These are phyloP conservation scores for Camellia sinensis DNA, from an alignment of 148 eudicot species.

Conservation along the genomic window DNA sequence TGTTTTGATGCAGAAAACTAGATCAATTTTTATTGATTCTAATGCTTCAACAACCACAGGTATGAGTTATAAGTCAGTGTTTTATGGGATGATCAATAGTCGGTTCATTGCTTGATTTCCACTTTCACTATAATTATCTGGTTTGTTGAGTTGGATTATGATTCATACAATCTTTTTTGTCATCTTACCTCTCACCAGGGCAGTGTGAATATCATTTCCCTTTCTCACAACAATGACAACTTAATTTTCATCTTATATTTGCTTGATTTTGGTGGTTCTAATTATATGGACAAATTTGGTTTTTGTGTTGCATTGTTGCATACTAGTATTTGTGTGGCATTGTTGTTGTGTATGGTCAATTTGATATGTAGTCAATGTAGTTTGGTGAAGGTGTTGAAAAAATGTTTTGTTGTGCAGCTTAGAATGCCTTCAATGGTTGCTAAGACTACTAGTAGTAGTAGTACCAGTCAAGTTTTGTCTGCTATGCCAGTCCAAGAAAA, in stretches of 20 bases:
- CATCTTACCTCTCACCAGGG: too few relatives aligned
- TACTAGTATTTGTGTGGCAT: neutral
- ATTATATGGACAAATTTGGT: conserved; percentile 4
- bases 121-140: neutral
- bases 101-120: conserved; percentile 9
- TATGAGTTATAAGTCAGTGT: conserved; percentile 9
- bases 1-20: conserved; percentile 8
- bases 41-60: neutral
- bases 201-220: too few relatives aligned
- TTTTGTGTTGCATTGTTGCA: conserved; percentile 11
- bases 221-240: neutral
- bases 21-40: conserved; percentile 9
- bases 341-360: neutral
- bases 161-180: too few relatives aligned
- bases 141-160: conserved; percentile 16
- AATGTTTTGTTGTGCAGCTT: conserved; percentile 37
- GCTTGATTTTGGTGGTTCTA: conserved; percentile 2
- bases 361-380: neutral
- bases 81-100: neutral
- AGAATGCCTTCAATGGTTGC: conserved; percentile 77
- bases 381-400: conserved; percentile 7
- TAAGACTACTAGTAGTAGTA: conserved; percentile 51
- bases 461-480: conserved; percentile 45
- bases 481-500: conserved; percentile 47
- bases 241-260: neutral